phyloP scores from a whole-genome alignment of 2,329 filamentous ascomycete species.

The Rutstroemia sp. region DNA sequence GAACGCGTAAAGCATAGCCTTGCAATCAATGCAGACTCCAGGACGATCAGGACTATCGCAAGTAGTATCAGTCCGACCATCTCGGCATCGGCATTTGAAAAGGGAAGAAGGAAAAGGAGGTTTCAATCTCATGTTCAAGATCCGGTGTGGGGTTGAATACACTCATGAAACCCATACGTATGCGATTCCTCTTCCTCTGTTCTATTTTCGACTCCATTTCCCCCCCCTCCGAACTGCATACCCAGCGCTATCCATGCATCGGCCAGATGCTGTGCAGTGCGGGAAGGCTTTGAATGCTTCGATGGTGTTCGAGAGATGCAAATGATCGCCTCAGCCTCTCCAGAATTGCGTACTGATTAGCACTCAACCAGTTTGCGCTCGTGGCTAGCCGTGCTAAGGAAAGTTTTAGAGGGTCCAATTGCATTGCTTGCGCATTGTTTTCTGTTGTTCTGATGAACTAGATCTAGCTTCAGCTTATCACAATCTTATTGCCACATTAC shows the following conservation, averaged over 20 bases:
- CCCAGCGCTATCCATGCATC: conserved; percentile 14
- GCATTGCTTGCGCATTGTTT: too few relatives aligned
- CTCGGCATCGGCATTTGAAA: neutral
- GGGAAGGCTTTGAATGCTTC: conserved; percentile 5
- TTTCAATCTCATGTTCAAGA: neutral
- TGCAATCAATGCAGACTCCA: neutral
- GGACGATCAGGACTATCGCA: neutral
- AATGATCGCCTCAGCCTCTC: conserved; percentile 15
- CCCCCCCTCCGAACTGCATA: conserved; percentile 1
- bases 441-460: neutral
- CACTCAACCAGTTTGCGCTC: neutral
- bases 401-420: neutral
- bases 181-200: neutral
- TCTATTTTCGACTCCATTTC: neutral
- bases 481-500: neutral
- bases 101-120: neutral
- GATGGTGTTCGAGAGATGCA: neutral
- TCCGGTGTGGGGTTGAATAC: neutral
- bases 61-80: neutral
- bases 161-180: conserved; percentile 1
- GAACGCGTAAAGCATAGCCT: conserved; percentile 1
- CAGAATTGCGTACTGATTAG: conserved; percentile 3
- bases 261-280: conserved; percentile 19
- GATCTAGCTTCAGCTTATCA: neutral
- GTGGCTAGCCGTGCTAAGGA: neutral